Evolutionary conservation across 768 basidiomycete species (phyloP), one percentile per base, ranked within the genome.

Genomic region (Trametes villosa): DNA sequence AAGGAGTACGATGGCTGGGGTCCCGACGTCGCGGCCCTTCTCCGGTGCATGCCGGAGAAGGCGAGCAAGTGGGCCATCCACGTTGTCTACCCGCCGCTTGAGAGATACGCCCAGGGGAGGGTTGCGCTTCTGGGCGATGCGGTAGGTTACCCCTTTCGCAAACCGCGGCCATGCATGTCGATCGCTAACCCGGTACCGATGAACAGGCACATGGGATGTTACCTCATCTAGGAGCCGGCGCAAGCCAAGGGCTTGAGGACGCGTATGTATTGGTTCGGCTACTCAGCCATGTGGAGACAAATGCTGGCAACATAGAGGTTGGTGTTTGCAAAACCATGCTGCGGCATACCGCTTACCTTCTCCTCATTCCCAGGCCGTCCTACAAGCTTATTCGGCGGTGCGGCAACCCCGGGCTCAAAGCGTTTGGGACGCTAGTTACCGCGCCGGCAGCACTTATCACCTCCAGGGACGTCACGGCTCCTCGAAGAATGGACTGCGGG

Each of bases 51-150:
- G 48, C 60, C 60, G 27, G 72, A 76, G 50, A 73, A 74, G 17
- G 77, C 80, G 2, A 82, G 74, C 51, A 82, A 79, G 70, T 86
- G 84, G 85, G 75, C 70, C 30, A 78, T 86, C 41, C 84, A 85
- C 52, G 72, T 76, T 8, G 56, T 85, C 22, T 65, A 78, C 49
- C 83, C 81, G 1, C 79, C 78, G 6, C 72, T 86, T 20, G 52
- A 73, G 18, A 77, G 67, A 15, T 86, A 75, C 63, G 74, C 80
- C 29, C 76, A 72, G 24, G 79, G 77, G 1, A 75, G 74, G n/a
- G 72, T 83, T 9, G 83, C 78, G 4, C 73, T 86, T 22, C 72
- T 84, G 27, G 85, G 83, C 6, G 85, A 86, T 67, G 79, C 85
- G 18, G 68, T 75, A 29, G 18, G 55, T 41, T 9, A 27, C 33